Evolutionary conservation across 2,329 filamentous ascomycete genomes (phyloP).

Genomic region (Fusarium sp.): DNA sequence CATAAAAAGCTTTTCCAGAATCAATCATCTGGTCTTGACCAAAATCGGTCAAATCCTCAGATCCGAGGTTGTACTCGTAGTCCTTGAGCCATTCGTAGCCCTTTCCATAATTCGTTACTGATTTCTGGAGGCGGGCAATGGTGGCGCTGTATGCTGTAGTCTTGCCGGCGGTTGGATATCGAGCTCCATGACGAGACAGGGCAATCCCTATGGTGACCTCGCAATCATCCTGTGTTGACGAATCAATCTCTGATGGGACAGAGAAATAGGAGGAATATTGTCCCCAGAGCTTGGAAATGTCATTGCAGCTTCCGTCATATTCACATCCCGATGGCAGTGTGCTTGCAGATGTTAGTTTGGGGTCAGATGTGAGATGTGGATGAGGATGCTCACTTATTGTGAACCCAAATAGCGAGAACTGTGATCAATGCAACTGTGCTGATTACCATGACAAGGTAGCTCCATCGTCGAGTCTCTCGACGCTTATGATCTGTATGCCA

Average conservation of each 20-base stretch:
- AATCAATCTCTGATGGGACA: constrained; percentile 71
- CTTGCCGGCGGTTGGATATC: constrained; percentile 79
- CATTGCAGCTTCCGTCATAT: constrained; percentile 57
- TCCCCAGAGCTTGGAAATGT: constrained; percentile 76
- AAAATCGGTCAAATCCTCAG: constrained; percentile 73
- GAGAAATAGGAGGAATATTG: constrained; percentile 89
- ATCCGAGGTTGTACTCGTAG: constrained; percentile 76
- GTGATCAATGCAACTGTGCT: constrained; percentile 27
- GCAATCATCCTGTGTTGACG: constrained; percentile 72
- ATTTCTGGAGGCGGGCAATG: constrained; percentile 71
- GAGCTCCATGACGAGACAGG: constrained; percentile 84
- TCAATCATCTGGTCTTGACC: constrained; percentile 75
- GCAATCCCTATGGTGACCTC: constrained; percentile 81
- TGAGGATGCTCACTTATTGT: constrained; percentile 25
- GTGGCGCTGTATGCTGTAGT: constrained; percentile 69
- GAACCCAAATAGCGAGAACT: constrained; percentile 31
- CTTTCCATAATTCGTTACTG: constrained; percentile 64
- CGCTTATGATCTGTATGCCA: constrained; percentile 31
- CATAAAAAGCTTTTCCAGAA: constrained; percentile 79
- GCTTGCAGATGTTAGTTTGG: constrained; percentile 3
- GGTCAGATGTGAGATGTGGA: neutral
- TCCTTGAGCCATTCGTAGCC: constrained; percentile 75
- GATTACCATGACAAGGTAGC: constrained; percentile 34
- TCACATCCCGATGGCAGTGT: constrained; percentile 37
- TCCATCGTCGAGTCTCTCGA: constrained; percentile 32